Evolutionary conservation across 768 basidiomycete species (phyloP).

Genomic region (Pisolithus albus): DNA sequence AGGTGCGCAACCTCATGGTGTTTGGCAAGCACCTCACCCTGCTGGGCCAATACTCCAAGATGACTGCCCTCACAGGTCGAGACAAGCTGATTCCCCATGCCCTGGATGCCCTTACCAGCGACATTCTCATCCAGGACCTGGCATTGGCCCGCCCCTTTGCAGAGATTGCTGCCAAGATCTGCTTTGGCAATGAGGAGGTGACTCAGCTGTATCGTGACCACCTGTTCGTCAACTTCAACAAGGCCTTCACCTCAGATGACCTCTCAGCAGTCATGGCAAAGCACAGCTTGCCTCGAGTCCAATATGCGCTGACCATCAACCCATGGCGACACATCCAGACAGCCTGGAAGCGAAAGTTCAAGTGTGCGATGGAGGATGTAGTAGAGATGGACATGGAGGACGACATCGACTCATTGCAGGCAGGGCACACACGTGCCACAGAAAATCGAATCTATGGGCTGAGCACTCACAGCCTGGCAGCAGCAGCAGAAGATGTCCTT

Average conservation of each 20-base stretch:
- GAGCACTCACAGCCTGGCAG: constrained; percentile 14
- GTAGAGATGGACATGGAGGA: constrained; percentile 6
- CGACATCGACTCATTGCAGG: constrained; percentile 18
- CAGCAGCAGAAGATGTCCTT: constrained; percentile 19
- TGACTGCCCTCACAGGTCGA: neutral
- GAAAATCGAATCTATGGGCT: constrained; percentile 27
- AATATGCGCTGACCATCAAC: neutral
- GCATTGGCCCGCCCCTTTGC: constrained; percentile 17
- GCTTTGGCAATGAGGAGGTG: neutral
- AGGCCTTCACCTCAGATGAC: neutral
- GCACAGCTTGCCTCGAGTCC: neutral
- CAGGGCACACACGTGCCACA: constrained; percentile 15
- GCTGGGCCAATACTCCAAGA: neutral
- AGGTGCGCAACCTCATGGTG: neutral
- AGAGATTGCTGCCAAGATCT: neutral
- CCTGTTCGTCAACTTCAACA: no score
- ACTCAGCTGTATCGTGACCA: neutral
- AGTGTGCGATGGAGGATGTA: constrained; percentile 2
- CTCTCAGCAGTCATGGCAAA: neutral
- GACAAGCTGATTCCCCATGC: constrained; percentile 25
- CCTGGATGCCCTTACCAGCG: constrained; percentile 15
- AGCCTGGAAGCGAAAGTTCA: constrained; percentile 9
- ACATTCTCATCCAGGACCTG: constrained; percentile 23
- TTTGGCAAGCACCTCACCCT: neutral
- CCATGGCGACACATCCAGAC: constrained; percentile 19